Evolutionary conservation across 163 green algal genomes (phyloP), one percentile per base, ranked within the genome.

Genomic region (Scenedesmus sp.): DNA sequence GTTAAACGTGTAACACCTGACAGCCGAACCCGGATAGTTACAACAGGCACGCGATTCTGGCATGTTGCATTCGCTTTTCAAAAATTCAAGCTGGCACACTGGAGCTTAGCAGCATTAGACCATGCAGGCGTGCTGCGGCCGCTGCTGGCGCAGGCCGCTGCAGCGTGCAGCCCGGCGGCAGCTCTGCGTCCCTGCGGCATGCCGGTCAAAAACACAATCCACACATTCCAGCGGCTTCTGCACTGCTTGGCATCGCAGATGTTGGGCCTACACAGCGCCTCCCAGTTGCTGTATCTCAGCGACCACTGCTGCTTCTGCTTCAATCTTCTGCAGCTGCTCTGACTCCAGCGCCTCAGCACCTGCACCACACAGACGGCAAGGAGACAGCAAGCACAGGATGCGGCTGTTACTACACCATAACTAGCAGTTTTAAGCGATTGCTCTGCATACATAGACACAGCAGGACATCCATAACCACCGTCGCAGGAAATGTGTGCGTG

Each of bases 321-420:
- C 84, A 51, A 97, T 90, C 93, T 97, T 97, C 49, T 94, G 83
- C 40, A 90, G 70, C 89, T 97, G 95, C 86, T 97, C 95, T 3
- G 93, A 73, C 35, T 95, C 93, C 68, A 97, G 70, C 24, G 72
- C 78, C 46, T 3, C 26, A 43, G 16, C 56, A 65, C 78, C 87
- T 91, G 78, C 30, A 79, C 10, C 9, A 26, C 13, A 37, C 26
- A 42, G 51, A 12, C 43, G 22, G 53, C 35, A 90, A 16, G 7
- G 76, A 68, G 6, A 61, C 3, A 82, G 33, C 61, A 40, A 33
- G 43, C 35, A 59, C 79, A 85, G 79, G 9, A 22, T 59, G 22
- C 79, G 16, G 40, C 6, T 61, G 79, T 37, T 9, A 65, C 42
- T 65, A 0, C 80, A 43, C 10, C n/a, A 33, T 40, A 13, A 30